Percentiles rank a stretch among this genome's conserved stretches.
Evolutionary conservation across 2,329 filamentous ascomycete species (phyloP).

Genomic region (Furcasterigmium furcatum): DNA sequence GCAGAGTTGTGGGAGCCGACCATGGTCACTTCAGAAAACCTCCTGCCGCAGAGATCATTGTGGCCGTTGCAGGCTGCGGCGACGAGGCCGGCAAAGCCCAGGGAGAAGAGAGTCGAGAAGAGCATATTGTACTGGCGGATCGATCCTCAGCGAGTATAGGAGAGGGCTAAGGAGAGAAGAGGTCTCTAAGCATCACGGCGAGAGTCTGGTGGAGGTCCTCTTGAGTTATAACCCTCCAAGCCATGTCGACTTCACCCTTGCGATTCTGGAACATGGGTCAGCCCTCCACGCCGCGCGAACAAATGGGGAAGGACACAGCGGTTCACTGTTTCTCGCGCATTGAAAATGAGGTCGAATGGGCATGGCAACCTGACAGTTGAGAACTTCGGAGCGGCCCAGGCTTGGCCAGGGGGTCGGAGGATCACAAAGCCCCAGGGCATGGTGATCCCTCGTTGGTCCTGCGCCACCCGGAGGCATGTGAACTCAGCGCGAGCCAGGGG

Average conservation of each 20-base stretch:
- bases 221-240: too few species aligned
- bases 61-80: constrained; percentile 53
- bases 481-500: background rate
- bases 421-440: background rate
- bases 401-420: too few species aligned
- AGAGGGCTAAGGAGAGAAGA: background rate
- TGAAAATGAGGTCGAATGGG: too few species aligned
- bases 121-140: constrained; percentile 1
- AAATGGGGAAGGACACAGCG: too few species aligned
- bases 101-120: constrained; percentile 8
- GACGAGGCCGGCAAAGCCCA: constrained; percentile 12
- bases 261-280: too few species aligned
- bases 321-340: too few species aligned
- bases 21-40: constrained; percentile 58
- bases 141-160: too few species aligned
- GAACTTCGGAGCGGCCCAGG: too few species aligned
- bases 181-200: constrained; percentile 2
- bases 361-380: too few species aligned
- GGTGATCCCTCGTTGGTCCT: background rate
- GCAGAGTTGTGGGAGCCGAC: constrained; percentile 64
- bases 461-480: background rate
- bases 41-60: constrained; percentile 49
- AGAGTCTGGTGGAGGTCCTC: too few species aligned
- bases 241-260: too few species aligned
- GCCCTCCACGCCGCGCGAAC: too few species aligned